Conservation (phyloP, 1,284 basidiomycete genomes). For the Malassezia sympodialis region DNA sequence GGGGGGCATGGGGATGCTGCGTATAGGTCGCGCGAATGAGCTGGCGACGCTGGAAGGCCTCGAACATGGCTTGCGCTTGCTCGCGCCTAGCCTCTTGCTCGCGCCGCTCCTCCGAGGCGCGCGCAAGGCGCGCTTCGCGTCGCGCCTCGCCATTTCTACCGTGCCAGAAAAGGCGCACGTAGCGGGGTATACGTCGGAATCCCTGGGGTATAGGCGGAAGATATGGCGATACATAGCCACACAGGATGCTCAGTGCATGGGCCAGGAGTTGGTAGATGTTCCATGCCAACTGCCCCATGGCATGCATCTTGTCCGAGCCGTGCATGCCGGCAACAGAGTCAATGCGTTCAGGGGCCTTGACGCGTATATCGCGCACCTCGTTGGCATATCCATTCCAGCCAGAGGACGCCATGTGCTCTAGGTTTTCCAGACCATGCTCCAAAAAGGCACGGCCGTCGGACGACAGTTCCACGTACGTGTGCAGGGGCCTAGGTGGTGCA, state of each 20-base stretch:
- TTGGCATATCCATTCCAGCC: conserved; percentile 19
- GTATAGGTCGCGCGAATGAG: not conserved
- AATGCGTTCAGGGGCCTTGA: conserved; percentile 10
- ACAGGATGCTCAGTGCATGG: not conserved
- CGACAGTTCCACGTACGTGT: conserved; percentile 36
- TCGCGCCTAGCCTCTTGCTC: not conserved
- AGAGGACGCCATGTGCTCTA: conserved; percentile 3
- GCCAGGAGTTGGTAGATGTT: conserved; percentile 8
- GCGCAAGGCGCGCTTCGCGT: conserved; percentile 17
- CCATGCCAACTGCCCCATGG: not conserved
- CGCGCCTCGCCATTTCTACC: conserved; percentile 35
- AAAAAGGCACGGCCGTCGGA: conserved; percentile 14
- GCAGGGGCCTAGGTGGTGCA: conserved; percentile 22
- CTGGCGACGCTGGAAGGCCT: not conserved
- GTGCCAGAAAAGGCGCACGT: conserved; percentile 38
- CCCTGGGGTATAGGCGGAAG: conserved; percentile 20
- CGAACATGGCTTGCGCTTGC: not conserved
- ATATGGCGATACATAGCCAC: conserved; percentile 12
- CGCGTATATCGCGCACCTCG: conserved; percentile 26
- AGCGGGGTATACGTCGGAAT: conserved; percentile 19
- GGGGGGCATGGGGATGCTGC: not conserved
- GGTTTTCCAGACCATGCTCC: conserved; percentile 7
- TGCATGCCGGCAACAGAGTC: conserved; percentile 1
- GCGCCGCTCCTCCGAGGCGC: not conserved
- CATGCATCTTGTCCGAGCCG: conserved; percentile 13